Conservation (phyloP, 495 filamentous ascomycete genomes). For the Penicillium silybi region DNA sequence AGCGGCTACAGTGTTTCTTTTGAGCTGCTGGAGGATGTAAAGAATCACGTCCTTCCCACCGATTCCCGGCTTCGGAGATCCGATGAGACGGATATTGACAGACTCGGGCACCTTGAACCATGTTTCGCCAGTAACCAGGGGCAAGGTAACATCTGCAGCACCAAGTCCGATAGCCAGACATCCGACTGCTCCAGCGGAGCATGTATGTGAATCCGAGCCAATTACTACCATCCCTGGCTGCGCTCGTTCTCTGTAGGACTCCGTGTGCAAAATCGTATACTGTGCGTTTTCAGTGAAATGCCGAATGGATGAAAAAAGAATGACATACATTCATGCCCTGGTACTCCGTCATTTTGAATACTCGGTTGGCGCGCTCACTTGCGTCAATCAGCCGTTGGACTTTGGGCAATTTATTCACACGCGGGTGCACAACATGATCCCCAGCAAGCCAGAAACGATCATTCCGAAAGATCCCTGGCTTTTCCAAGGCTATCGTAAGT, state of each 20-base stretch:
- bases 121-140: slow-evolving; percentile 42
- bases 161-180: slow-evolving; percentile 44
- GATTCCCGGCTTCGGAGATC: slow-evolving; percentile 31
- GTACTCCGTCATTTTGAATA: slow-evolving; percentile 44
- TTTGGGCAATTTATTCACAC: slow-evolving; percentile 29
- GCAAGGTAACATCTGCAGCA: slow-evolving; percentile 42
- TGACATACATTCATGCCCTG: slow-evolving; percentile 37
- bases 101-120: slow-evolving; percentile 47
- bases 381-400: slow-evolving; percentile 32
- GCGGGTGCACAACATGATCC: slow-evolving; percentile 45
- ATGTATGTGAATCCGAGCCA: slow-evolving; percentile 48
- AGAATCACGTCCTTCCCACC: slow-evolving; percentile 48
- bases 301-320: neutral
- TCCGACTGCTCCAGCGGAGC: slow-evolving; percentile 37
- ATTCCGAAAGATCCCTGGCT: slow-evolving; percentile 41
- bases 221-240: slow-evolving; percentile 44
- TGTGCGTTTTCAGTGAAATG: neutral
- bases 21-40: slow-evolving; percentile 39
- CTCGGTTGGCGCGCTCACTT: slow-evolving; percentile 29
- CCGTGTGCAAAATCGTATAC: slow-evolving; percentile 48
- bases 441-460: slow-evolving; percentile 47
- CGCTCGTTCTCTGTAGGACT: slow-evolving; percentile 41
- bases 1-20: slow-evolving; percentile 43
- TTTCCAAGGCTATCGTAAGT: slow-evolving; percentile 31
- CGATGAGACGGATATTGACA: slow-evolving; percentile 34